Base-by-base conservation (phyloP, 2,329 filamentous ascomycete genomes). In the Exophiala oligosperma region DNA sequence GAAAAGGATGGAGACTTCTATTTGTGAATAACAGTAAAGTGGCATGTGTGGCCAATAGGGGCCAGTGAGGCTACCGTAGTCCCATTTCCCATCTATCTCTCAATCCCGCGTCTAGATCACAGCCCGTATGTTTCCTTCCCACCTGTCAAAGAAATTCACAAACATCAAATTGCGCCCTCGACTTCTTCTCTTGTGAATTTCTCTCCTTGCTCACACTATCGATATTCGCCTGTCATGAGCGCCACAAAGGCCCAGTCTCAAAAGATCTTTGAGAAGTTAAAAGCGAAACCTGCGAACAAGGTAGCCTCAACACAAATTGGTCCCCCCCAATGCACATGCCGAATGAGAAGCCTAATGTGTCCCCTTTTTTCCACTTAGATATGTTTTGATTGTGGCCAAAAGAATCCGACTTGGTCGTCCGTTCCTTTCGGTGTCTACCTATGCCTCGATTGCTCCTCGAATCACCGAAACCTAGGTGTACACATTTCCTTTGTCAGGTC, bases 401-500 rank as follows among this genome's bases (percentile, higher is more conserved):
- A 97, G 79, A 97, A 97, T 73, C 94, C 94, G 62, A 97, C 94
- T 59, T 99, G 94, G 94, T 96, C 92, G 6, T 97, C 93, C 5
- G 92, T 97, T 32, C 92, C 93, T 9, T 92, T 99, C 65, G 94
- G 91, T 71, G 97, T 99, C 74, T 99, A 97, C 74, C 86, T 99
- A 23, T 99, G 94, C 72, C 88, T 99, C 70, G 94, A 99, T 78
- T 99, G 94, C 79, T 97, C 93, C 43, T 89, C 93, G 57, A 92
- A 97, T 75, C 94, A 99, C 77, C 89, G 94, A 69, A 97, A 97
- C 76, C 87, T 99, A 70, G 94, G 94, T 75, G 93, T 97, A 61
- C 94, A 99, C 77, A 97, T 99, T 77, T 97, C 93, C 68, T 99
- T 99, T 81, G 94, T 99, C 70, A 89, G 94, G 70, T 97, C 93